phyloP scores from a whole-genome alignment of 2,329 filamentous ascomycete genomes.

The Reticulascus tulasneorum region DNA sequence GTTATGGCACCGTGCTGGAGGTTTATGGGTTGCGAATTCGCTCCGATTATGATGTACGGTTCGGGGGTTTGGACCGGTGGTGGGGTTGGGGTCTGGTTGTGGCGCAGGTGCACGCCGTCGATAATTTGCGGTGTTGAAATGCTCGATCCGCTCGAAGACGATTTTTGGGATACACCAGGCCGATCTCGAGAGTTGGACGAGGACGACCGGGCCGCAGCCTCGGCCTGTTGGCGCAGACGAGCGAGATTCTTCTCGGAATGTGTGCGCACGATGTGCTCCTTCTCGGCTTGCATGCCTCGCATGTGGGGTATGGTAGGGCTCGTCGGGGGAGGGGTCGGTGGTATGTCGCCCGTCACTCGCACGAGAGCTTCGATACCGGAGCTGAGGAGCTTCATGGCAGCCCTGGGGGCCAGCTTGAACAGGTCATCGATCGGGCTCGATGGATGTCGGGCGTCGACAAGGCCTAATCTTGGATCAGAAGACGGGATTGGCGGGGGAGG shows the following conservation, averaged over 20 bases:
- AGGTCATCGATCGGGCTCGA: constrained; percentile 55
- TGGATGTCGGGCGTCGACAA: constrained; percentile 18
- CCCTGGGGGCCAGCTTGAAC: constrained; percentile 66
- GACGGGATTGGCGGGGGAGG: constrained; percentile 41
- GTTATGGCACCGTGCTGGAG: constrained; percentile 82
- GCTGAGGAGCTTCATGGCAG: constrained; percentile 76
- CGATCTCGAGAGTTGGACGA: constrained; percentile 2
- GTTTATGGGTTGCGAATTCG: constrained; percentile 67
- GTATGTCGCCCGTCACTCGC: constrained; percentile 70
- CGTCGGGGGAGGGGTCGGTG: constrained; percentile 70
- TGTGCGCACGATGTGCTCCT: constrained; percentile 55
- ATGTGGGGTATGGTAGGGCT: constrained; percentile 62
- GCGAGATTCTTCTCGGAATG: constrained; percentile 53
- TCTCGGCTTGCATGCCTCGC: constrained; percentile 59
- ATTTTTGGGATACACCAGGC: constrained; percentile 15
- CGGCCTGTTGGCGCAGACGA: constrained; percentile 37
- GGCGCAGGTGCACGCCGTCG: constrained; percentile 9
- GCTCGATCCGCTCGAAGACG: constrained; percentile 4
- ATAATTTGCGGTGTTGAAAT: constrained; percentile 9
- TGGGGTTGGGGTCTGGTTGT: constrained; percentile 29
- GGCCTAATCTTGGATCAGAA: constrained; percentile 29
- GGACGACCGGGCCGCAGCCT: constrained; percentile 12
- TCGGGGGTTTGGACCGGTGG: constrained; percentile 26
- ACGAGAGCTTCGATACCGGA: constrained; percentile 68
- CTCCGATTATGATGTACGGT: constrained; percentile 61